Base-by-base conservation (phyloP, 768 basidiomycete genomes). In the Mycena rebaudengoi region DNA sequence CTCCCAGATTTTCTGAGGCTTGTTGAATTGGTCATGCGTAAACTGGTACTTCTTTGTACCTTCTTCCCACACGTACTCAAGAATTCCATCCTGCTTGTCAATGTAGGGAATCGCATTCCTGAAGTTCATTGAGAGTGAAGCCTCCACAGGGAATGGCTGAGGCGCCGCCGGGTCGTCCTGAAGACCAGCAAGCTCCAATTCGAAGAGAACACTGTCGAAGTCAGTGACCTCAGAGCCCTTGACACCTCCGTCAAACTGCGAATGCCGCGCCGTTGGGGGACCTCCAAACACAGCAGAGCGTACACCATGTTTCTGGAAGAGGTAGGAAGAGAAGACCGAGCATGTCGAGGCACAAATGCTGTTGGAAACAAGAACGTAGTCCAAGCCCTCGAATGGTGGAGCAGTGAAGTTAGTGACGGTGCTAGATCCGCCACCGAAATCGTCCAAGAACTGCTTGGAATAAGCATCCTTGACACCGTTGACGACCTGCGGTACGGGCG, bases 21-120 rank as follows among this genome's bases (percentile, higher is more conserved):
- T 1, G 32, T 62, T 62, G 30, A 62, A 66, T 50, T 62, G 54
- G 11, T 66, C 60, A 20, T 32, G 28, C 12, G 65, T 66, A 18
- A 66, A 66, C 60, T 66, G 65, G 30, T 62, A 66, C 60, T 66
- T 66, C 35, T 66, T 66, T 35, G 65, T 66, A 25, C 41, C 65
- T 61, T 20, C 26, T 61, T 66, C 65, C 16, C n/a, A 66, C 60
- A 66, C 65, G 32, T 66, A 66, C n/a, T 66, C 65, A 33, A 66
- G 23, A 26, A 66, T 66, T n/a, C 60, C 65, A 44, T 66, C 60
- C 51, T 62, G 29, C 50, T 66, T 39, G 33, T 66, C 65, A 14
- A 66, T 55, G 25, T 62, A 66, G 35, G 65, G 65, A 20, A 66
- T 62, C 37, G 60, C 65, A 26, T 66, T 66, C 37, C 65, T 10